Evolutionary conservation across 2,329 filamentous ascomycete genomes (phyloP), one percentile per base, ranked within the genome.

Genomic region (Colletotrichum agaves): DNA sequence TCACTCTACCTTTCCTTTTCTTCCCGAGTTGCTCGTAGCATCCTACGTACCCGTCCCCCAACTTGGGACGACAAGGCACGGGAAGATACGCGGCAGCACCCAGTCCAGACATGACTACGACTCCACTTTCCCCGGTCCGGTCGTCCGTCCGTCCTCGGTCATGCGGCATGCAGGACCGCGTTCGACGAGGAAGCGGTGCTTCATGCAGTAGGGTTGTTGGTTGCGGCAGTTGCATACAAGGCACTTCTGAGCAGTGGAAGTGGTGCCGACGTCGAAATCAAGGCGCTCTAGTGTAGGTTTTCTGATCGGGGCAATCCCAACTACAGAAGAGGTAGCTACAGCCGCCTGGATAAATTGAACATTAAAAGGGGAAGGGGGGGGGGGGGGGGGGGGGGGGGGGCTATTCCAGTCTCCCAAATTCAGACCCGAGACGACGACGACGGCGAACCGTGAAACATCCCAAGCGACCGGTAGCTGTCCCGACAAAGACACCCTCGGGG

Each of bases 91-190:
- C 8, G 27, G 27, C 27, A 27, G 27, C 6, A 4, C 27, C 27
- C 21, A 49, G 46, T 31, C 13, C 15, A 21, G 35, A 60, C 61
- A 59, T 59, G 64, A 64, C 61, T 64, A 61, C 46, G 21, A 4
- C 21, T 4, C 21, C 21, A 3, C 21, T 4, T 33, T 44, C 44
- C 37, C 47, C 27, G 2, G 5, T 6, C 31, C 50, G 13, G 12
- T 39, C 31, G 47, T 27, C 43, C 31, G 47, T 27, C 43, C 52
- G 52, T 19, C 43, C 41, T 46, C 37, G 31, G 31, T 64, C 64
- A 67, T 67, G 64, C 64, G 53, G 53, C 53, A 64, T 64, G 55
- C 61, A 64, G 64, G 47, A 53, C 47, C 61, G 47, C 61, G 61
- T 58, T 67, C 46, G 53, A 67, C 64, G 46, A 64, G 47, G 53